phyloP scores from a whole-genome alignment of 768 basidiomycete species.

The Suillus fuscotomentosus region DNA sequence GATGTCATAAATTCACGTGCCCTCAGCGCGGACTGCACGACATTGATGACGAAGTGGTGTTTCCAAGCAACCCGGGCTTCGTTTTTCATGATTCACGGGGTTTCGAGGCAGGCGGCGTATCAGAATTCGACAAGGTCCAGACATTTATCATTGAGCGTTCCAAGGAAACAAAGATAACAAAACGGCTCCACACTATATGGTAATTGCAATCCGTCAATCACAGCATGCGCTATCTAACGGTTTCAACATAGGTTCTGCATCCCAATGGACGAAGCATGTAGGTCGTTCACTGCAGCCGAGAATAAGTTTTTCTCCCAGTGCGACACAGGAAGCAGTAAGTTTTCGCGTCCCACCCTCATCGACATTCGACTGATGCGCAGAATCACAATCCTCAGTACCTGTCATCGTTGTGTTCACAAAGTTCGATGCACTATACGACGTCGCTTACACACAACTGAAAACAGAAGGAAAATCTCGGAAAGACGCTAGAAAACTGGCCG shows the following conservation, averaged over 20 bases:
- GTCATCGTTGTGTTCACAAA: slow-evolving; percentile 40
- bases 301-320: slow-evolving; percentile 14
- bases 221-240: neutral
- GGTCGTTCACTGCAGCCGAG: slow-evolving; percentile 30
- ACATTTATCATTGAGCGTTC: neutral
- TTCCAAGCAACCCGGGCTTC: neutral
- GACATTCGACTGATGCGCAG: neutral
- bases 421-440: slow-evolving; percentile 29
- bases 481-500: slow-evolving; percentile 12
- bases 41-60: neutral
- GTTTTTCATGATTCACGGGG: neutral
- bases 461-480: slow-evolving; percentile 11
- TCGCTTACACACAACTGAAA: slow-evolving; percentile 16
- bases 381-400: slow-evolving; percentile 28
- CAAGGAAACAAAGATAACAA: neutral
- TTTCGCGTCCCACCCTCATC: neutral
- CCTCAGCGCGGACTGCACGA: slow-evolving; percentile 16
- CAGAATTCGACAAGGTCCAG: neutral
- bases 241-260: slow-evolving; percentile 38
- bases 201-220: slow-evolving; percentile 9
- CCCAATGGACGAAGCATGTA: slow-evolving; percentile 19
- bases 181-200: slow-evolving; percentile 42
- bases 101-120: neutral
- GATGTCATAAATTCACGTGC: neutral
- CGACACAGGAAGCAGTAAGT: slow-evolving; percentile 11